phyloP scores from a whole-genome alignment of 169 alveolate genomes.

The Babesia ovata region DNA sequence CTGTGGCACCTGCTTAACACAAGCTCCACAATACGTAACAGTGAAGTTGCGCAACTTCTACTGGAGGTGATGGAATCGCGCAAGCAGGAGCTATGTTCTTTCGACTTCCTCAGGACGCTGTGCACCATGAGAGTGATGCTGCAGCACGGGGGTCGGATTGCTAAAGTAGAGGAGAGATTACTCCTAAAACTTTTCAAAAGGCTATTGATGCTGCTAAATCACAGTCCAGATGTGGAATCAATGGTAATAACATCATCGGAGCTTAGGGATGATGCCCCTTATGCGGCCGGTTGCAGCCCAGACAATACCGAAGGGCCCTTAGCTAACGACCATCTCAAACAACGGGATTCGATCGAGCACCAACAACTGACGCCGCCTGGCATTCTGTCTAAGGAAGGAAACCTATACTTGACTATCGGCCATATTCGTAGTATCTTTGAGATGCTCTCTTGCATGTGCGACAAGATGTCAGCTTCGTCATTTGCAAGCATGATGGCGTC shows the following conservation, averaged over 20 bases:
- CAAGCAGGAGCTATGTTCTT: not conserved
- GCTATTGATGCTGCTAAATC: not conserved
- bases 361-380: no score
- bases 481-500: not conserved
- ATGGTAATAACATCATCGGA: no score
- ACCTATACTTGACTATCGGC: slow-evolving; percentile 9
- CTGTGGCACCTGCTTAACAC: slow-evolving; percentile 27
- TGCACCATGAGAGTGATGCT: slow-evolving; percentile 10
- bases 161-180: slow-evolving; percentile 7
- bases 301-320: not conserved
- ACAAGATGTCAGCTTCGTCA: slow-evolving; percentile 9
- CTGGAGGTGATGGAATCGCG: slow-evolving; percentile 5
- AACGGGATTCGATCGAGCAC: no score
- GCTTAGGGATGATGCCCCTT: no score
- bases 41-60: slow-evolving; percentile 1
- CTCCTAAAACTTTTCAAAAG: slow-evolving; percentile 6
- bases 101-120: slow-evolving; percentile 13
- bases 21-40: not conserved
- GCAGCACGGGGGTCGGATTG: not conserved
- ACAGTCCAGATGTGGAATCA: no score
- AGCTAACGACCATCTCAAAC: no score
- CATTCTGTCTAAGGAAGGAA: slow-evolving; percentile 2
- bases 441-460: slow-evolving; percentile 3
- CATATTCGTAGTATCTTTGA: slow-evolving; percentile 1
- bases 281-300: not conserved